These are phyloP conservation scores for Diospyros kaki DNA, from an alignment of 148 eudicot species.

Conservation along the genomic window DNA sequence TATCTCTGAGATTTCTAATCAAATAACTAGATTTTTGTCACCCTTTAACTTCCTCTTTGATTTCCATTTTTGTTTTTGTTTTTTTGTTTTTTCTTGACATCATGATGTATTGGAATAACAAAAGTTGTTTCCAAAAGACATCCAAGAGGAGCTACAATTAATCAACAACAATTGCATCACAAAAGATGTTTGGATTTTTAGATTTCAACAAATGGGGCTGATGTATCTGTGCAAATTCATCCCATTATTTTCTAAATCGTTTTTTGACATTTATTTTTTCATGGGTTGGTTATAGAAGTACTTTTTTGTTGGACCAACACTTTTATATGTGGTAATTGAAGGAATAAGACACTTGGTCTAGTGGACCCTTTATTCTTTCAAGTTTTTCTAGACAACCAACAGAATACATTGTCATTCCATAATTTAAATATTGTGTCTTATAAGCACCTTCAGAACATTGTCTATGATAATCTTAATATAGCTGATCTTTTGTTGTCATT, in stretches of 20 bases:
- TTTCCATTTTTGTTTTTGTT: background rate
- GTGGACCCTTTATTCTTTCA: background rate
- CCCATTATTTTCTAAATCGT: background rate
- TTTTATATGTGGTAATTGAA: background rate
- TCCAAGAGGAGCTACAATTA: background rate
- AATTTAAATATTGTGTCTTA: background rate
- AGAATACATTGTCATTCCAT: background rate
- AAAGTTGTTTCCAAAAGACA: background rate
- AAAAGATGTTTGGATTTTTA: background rate
- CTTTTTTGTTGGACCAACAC: background rate
- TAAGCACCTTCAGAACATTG: background rate
- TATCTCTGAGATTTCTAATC: background rate
- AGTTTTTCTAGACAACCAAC: background rate
- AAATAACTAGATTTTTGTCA: background rate
- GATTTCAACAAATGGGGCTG: background rate
- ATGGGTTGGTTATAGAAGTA: background rate
- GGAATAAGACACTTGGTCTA: background rate
- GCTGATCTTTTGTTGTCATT: constrained; percentile 14
- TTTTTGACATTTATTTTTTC: background rate
- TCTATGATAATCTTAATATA: background rate
- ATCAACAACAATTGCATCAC: background rate
- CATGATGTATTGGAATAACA: background rate
- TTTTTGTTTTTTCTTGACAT: background rate
- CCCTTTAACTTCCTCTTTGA: background rate
- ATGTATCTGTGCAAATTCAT: background rate